These are phyloP conservation scores for Sarocladium oryzae DNA, from an alignment of 2,329 filamentous ascomycete genomes.

Conservation along the genomic window DNA sequence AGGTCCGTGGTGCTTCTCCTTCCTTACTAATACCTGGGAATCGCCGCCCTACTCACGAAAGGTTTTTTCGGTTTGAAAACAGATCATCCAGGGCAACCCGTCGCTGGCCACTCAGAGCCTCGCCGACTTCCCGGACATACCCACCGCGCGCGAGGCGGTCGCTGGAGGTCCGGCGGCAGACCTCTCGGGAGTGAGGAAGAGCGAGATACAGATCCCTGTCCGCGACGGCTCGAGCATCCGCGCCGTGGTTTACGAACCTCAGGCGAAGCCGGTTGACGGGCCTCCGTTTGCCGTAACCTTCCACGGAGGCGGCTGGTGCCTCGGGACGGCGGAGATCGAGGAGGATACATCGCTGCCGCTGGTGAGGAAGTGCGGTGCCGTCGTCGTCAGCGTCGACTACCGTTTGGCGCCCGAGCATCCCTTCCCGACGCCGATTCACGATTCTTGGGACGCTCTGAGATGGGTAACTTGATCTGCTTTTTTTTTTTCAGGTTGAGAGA, in stretches of 20 bases:
- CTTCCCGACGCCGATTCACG: slow-evolving; percentile 39
- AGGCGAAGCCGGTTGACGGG: not conserved
- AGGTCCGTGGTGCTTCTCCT: not conserved
- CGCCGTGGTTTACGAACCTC: not conserved
- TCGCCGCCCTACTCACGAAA: no score
- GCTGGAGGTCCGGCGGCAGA: not conserved
- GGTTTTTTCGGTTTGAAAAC: no score
- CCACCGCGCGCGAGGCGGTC: not conserved
- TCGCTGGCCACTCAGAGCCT: not conserved
- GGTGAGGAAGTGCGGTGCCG: slow-evolving; percentile 16
- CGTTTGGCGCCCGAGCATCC: slow-evolving; percentile 42
- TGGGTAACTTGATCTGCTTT: slow-evolving; percentile 14
- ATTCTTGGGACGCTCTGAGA: slow-evolving; percentile 39
- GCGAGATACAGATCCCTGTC: slow-evolving; percentile 8
- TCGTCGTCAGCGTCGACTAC: slow-evolving; percentile 45
- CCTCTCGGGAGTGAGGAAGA: slow-evolving; percentile 1
- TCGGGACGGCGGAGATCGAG: slow-evolving; percentile 44
- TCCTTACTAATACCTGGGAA: not conserved
- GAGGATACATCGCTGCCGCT: not conserved
- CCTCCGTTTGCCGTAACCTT: slow-evolving; percentile 29
- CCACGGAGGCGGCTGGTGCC: slow-evolving; percentile 43
- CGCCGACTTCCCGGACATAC: slow-evolving; percentile 1
- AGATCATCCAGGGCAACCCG: not conserved
- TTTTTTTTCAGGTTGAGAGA: no score
- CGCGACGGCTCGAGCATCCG: slow-evolving; percentile 5